Conservation (phyloP, 495 filamentous ascomycete genomes). For the Penicillium arizonense region DNA sequence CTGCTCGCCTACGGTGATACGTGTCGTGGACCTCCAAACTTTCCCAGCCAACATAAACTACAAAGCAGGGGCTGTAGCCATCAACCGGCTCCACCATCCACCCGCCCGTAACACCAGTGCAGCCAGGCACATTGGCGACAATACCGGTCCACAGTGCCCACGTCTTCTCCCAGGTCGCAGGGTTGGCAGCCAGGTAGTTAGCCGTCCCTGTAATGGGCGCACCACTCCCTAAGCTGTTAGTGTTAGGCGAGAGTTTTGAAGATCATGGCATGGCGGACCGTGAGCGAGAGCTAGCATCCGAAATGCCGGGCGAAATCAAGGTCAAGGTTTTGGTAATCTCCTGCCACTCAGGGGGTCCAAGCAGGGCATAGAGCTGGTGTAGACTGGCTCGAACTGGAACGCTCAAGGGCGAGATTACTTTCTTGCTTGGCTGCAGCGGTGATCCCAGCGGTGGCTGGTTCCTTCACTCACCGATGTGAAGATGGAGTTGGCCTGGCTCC, state of each 20-base stretch:
- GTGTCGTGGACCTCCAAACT: slow-evolving; percentile 23
- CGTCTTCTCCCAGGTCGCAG: slow-evolving; percentile 19
- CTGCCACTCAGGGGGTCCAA: slow-evolving; percentile 23
- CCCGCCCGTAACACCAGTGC: slow-evolving; percentile 22
- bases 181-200: slow-evolving; percentile 18
- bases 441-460: neutral
- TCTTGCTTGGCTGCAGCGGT: neutral
- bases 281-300: slow-evolving; percentile 11
- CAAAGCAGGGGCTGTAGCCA: slow-evolving; percentile 13
- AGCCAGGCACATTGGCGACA: slow-evolving; percentile 19
- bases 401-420: neutral
- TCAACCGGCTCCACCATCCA: slow-evolving; percentile 27
- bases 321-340: slow-evolving; percentile 5
- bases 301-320: slow-evolving; percentile 5
- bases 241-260: slow-evolving; percentile 16
- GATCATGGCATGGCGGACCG: slow-evolving; percentile 25
- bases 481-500: slow-evolving; percentile 15
- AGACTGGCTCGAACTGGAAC: slow-evolving; percentile 15
- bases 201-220: slow-evolving; percentile 21
- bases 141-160: slow-evolving; percentile 26
- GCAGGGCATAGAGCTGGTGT: slow-evolving; percentile 20
- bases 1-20: slow-evolving; percentile 19
- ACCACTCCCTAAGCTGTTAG: slow-evolving; percentile 8
- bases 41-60: slow-evolving; percentile 25
- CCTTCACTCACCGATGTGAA: slow-evolving; percentile 21